Percentiles rank a stretch among this genome's conserved stretches.
These are phyloP conservation scores for Rhynchospora pubera DNA, from an alignment of 176 grass and related monocot genomes.

Conservation along the genomic window DNA sequence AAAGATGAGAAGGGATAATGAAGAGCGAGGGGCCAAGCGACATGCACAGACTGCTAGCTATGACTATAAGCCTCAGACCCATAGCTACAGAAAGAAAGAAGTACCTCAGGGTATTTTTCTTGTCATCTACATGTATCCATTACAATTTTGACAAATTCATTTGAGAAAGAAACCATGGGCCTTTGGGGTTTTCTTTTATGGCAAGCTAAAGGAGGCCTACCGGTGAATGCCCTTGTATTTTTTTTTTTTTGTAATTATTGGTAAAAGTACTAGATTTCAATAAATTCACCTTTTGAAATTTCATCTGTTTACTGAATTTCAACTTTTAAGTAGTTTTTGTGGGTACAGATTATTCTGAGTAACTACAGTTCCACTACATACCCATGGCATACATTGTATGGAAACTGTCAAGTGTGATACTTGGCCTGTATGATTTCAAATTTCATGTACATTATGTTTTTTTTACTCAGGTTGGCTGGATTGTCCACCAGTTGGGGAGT, in stretches of 20 bases:
- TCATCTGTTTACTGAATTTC: neutral
- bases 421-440: neutral
- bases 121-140: neutral
- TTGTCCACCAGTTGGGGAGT: slow-evolving; percentile 81
- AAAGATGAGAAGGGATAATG: slow-evolving; percentile 47
- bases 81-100: slow-evolving; percentile 57
- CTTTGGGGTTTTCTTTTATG: neutral
- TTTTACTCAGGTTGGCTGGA: slow-evolving; percentile 72
- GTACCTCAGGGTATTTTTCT: slow-evolving; percentile 61
- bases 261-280: neutral
- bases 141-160: neutral
- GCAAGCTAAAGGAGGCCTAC: neutral
- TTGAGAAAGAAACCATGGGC: neutral
- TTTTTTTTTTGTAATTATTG: neutral
- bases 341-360: neutral
- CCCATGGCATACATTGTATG: neutral
- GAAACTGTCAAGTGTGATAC: neutral
- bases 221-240: neutral
- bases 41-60: slow-evolving; percentile 47
- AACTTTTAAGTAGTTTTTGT: neutral
- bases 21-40: slow-evolving; percentile 46
- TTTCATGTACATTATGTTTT: neutral
- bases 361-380: neutral
- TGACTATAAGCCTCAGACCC: slow-evolving; percentile 52
- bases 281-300: neutral